Base-by-base conservation (phyloP, 768 basidiomycete species). In the Erythrobasidium yunnanense region DNA sequence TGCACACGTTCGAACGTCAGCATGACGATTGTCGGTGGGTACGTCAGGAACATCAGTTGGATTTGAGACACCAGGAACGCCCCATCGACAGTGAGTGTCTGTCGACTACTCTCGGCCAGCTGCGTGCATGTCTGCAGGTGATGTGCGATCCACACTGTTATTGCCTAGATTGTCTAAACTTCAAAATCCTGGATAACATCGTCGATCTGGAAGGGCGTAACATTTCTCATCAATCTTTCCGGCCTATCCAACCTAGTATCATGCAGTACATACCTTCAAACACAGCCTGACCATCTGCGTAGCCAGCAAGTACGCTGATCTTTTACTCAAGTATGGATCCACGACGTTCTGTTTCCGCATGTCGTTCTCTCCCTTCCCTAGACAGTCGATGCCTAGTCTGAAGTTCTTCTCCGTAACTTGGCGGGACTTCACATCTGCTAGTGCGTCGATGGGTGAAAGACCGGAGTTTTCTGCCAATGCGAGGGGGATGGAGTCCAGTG, bases 381-480 rank as follows among this genome's bases (percentile, higher is more conserved):
- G 80, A 76, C 95, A 99, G 73, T 99, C 95, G 66, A 99, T 92
- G 47, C 95, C 95, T 55, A 99, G 79, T 67, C 81, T 81, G 1
- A 91, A 82, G 77, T 89, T 87, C 23, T 81, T 81, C 80, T 96
- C 92, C 22, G 76, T 82, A 68, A 93, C 85, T 74, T 99, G 95
- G 71, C 88, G 80, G 74, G 88, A 90, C 80, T 91, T 92, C 57
- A 99, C 87, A 66, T 91, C 87, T 1, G 95, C 85, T n/a, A 99
- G 81, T 4, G 91, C 95, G 77, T 93, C 91, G 68, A 99, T 99
- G 11, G 95, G 95, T 15, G 88, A 85, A 47, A 97, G 77, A 58
- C 95, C 95, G 68, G 90, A 93, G 81, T 99, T 99, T 78, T 99
- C 95, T 15, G 95, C 95, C 11, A 99, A 81, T 2, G 95, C 95